Evolutionary conservation across 2,329 filamentous ascomycete genomes (phyloP).

Genomic region (Golovinomyces cichoracearum): DNA sequence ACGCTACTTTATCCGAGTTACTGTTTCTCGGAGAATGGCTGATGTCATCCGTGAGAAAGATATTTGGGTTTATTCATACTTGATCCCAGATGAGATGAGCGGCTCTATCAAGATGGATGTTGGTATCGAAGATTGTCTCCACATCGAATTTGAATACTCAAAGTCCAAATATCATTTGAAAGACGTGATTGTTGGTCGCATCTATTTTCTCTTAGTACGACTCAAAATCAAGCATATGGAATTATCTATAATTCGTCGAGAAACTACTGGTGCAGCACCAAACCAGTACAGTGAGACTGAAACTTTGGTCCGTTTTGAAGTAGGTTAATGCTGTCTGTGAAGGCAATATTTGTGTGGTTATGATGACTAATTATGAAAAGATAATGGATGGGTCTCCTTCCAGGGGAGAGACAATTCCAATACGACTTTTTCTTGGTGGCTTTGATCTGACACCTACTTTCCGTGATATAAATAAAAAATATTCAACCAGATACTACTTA

Average conservation of each 20-base stretch:
- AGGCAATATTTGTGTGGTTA: too few relatives aligned
- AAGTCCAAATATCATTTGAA: constrained; percentile 99
- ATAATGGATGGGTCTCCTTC: constrained; percentile 99
- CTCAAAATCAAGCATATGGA: constrained; percentile 99
- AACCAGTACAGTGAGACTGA: constrained; percentile 99
- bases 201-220: constrained; percentile 91
- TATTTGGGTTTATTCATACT: constrained; percentile 97
- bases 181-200: constrained; percentile 92
- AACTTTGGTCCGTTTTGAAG: constrained; percentile 88
- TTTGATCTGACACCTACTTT: constrained; percentile 97
- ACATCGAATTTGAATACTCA: constrained; percentile 98
- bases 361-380: too few relatives aligned
- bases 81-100: constrained; percentile 94
- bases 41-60: constrained; percentile 98
- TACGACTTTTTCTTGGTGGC: constrained; percentile 83
- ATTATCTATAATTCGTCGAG: constrained; percentile 82
- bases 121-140: constrained; percentile 93
- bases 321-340: too few relatives aligned
- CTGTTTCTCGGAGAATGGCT: constrained; percentile 85
- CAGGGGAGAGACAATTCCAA: constrained; percentile 77
- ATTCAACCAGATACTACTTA: constrained; percentile 91
- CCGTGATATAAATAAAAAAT: constrained; percentile 99
- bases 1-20: constrained; percentile 93
- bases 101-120: constrained; percentile 99
- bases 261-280: constrained; percentile 85